Conservation (phyloP, 2,329 filamentous ascomycete species). For the Fusarium ramigenum region DNA sequence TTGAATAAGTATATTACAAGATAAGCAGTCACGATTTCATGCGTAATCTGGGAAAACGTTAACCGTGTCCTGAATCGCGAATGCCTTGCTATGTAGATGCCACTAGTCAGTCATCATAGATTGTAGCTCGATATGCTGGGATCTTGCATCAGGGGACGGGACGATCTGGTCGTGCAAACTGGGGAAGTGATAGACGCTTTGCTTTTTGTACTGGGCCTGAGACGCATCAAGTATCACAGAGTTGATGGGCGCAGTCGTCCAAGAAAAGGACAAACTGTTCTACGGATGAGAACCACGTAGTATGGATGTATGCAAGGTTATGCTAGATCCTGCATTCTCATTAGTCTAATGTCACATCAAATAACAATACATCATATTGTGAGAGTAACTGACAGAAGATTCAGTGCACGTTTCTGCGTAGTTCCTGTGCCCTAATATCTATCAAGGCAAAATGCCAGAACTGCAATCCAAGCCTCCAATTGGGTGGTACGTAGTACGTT, state of each 20-base stretch:
- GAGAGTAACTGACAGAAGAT: not conserved
- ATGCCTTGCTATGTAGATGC: not conserved
- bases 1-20: conserved; percentile 2
- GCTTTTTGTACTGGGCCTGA: conserved; percentile 12
- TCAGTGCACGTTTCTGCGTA: not conserved
- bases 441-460: not conserved
- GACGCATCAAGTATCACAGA: conserved; percentile 21
- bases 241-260: not conserved
- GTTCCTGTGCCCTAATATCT: not conserved
- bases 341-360: not conserved
- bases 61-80: conserved; percentile 20
- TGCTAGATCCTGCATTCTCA: not conserved
- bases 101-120: conserved; percentile 15
- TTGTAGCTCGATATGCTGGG: conserved; percentile 22
- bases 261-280: not conserved
- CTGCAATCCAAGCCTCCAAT: not conserved
- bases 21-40: conserved; percentile 14
- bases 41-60: conserved; percentile 25
- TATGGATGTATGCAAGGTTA: not conserved
- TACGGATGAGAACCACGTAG: not conserved
- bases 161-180: conserved; percentile 34
- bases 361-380: not conserved
- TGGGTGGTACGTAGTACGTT: not conserved
- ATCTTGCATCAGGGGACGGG: conserved; percentile 37
- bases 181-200: conserved; percentile 21